phyloP scores from a whole-genome alignment of 306 rosid genomes.

The Prinsepia uniflora region DNA sequence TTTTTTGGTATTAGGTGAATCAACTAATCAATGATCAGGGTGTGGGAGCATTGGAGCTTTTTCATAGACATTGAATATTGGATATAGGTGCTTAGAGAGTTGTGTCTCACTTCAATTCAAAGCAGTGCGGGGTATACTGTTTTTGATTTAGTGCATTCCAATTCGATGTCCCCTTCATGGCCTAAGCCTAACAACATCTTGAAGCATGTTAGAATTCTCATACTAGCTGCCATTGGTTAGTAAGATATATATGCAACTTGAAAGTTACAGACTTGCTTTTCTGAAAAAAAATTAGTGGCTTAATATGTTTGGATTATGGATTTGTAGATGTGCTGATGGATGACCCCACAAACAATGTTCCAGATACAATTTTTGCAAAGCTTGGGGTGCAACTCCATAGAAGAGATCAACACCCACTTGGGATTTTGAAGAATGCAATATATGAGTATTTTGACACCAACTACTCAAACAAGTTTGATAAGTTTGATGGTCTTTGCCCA shows the following conservation, averaged over 20 bases:
- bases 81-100: too few species aligned
- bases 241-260: background rate
- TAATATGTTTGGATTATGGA: constrained; percentile 21
- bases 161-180: background rate
- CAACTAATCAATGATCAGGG: background rate
- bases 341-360: constrained; percentile 92
- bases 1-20: background rate
- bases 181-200: background rate
- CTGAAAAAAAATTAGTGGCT: background rate
- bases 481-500: constrained; percentile 80
- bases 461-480: constrained; percentile 71
- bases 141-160: background rate
- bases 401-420: constrained; percentile 86
- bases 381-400: constrained; percentile 93
- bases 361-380: constrained; percentile 73
- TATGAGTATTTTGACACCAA: constrained; percentile 68
- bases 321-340: constrained; percentile 81
- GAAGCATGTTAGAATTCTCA: constrained; percentile 1
- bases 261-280: background rate
- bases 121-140: background rate
- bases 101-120: background rate
- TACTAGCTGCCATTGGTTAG: background rate
- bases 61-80: background rate
- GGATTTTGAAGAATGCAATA: constrained; percentile 84
- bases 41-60: background rate